Evolutionary conservation across 2,329 filamentous ascomycete genomes (phyloP).

Genomic region (Fusarium brevicatenulatum): DNA sequence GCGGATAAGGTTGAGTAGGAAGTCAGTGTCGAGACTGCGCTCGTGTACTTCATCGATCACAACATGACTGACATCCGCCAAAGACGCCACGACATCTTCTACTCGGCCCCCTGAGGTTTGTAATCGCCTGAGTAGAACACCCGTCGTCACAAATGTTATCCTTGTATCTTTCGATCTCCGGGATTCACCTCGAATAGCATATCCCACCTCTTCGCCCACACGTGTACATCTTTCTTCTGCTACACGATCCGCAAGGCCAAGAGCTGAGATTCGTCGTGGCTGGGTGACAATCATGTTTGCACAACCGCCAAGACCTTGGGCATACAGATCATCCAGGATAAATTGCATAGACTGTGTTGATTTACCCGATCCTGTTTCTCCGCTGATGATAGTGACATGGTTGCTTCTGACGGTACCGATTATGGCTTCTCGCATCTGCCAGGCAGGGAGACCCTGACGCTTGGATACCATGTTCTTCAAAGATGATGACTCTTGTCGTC

Average conservation of each 20-base stretch:
- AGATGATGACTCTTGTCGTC: conserved; percentile 70
- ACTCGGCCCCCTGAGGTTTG: conserved; percentile 86
- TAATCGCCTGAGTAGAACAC: conserved; percentile 90
- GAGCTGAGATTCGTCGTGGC: conserved; percentile 90
- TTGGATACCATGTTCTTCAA: conserved; percentile 80
- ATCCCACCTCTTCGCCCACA: conserved; percentile 90
- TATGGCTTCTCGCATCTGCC: conserved; percentile 82
- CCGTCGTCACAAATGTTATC: conserved; percentile 99
- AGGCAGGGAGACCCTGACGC: conserved; percentile 83
- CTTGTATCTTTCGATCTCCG: conserved; percentile 82
- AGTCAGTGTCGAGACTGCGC: conserved; percentile 96
- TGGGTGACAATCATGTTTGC: conserved; percentile 97
- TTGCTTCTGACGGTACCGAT: conserved; percentile 78
- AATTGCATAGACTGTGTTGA: conserved; percentile 98
- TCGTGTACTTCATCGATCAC: conserved; percentile 98
- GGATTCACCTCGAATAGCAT: conserved; percentile 95
- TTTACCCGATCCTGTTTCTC: conserved; percentile 96
- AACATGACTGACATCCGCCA: conserved; percentile 92
- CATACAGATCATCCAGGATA: conserved; percentile 89
- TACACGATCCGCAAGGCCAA: conserved; percentile 93
- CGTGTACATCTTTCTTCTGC: conserved; percentile 86
- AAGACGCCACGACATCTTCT: conserved; percentile 81
- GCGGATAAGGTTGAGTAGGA: conserved; percentile 90
- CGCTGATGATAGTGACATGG: conserved; percentile 95
- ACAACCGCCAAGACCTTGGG: conserved; percentile 75